Base-by-base conservation (phyloP, 2,329 filamentous ascomycete species). In the Drechmeria coniospora region DNA sequence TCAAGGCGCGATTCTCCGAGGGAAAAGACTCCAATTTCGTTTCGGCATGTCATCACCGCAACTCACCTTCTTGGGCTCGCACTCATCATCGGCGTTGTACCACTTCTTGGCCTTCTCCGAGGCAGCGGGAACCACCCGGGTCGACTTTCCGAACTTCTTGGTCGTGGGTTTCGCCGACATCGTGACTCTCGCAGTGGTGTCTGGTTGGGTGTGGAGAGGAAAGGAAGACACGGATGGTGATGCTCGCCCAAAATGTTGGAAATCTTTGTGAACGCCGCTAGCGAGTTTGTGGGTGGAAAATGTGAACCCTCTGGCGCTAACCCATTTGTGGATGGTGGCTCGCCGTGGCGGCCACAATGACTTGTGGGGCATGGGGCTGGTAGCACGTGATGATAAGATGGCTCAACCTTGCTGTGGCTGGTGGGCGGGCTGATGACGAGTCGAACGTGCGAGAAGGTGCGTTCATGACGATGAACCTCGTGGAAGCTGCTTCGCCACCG, bases 71-170 rank as follows among this genome's bases (percentile, higher is more conserved):
- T 86, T 92, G 54, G 75, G 73, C 65, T 79, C 67, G 59, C 72
- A 58, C 57, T 87, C 80, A 64, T 94, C 87, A 63, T 92, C 80
- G 57, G 83, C 81, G 61, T 84, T 82, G 70, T 98, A 98, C 83
- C 87, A 98, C 72, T 94, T 95, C 73, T 81, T 76, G 54, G 87
- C 87, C 81, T 92, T 92, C 65, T 93, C 75, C 57, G 71, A 69
- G 63, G 70, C 62, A 63, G 80, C 74, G 61, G 81, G 84, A 62
- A 94, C 78, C 63, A 79, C 73, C 69, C 87, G 78, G 68, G 82
- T 80, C 66, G 82, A 82, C 75, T 90, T 90, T 69, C 84, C 84
- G 74, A 93, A 94, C 73, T 80, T 87, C 82, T 93, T 92, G 56
- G 77, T 81, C 65, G 72, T 67, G 52, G 63, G 63, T 74, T 79